A percentile compares a stretch with the other conserved stretches of the same genome.
phyloP scores from a whole-genome alignment of 139 green algal genomes.

The Nannochloris sp. region DNA sequence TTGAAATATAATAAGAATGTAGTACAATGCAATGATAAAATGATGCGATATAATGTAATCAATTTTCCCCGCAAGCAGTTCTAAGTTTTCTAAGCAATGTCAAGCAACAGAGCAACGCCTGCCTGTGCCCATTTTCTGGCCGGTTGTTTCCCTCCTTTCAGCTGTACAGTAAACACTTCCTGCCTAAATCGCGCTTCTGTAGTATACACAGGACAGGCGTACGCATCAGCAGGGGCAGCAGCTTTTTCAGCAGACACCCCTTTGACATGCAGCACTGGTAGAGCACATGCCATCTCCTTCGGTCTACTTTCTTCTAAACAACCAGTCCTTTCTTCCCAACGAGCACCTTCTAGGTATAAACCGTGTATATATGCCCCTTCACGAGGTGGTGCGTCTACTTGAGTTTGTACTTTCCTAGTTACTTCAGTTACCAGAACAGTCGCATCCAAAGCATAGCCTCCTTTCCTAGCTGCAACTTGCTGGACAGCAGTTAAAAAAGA shows the following conservation, averaged over 20 bases:
- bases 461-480: conserved; percentile 48
- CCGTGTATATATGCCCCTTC: conserved; percentile 86
- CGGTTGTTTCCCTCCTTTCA: conserved; percentile 45
- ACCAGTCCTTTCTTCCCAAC: conserved; percentile 84
- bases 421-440: conserved; percentile 38
- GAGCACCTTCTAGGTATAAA: conserved; percentile 80
- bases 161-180: conserved; percentile 87
- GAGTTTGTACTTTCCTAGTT: conserved; percentile 77
- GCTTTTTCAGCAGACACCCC: conserved; percentile 81
- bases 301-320: conserved; percentile 74
- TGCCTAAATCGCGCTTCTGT: conserved; percentile 78
- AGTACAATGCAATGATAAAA: no score
- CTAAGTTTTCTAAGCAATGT: not conserved
- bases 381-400: conserved; percentile 67
- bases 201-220: conserved; percentile 87
- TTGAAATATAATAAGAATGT: no score
- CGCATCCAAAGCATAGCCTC: conserved; percentile 77
- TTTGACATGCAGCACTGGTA: conserved; percentile 69
- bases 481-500: conserved; percentile 91
- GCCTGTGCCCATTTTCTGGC: not conserved
- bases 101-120: not conserved
- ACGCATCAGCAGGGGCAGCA: conserved; percentile 62
- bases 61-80: not conserved
- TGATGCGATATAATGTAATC: no score
- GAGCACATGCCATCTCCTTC: conserved; percentile 80